These are phyloP conservation scores for Metrosideros polymorpha DNA, from an alignment of 441 rosid species.

Conservation along the genomic window DNA sequence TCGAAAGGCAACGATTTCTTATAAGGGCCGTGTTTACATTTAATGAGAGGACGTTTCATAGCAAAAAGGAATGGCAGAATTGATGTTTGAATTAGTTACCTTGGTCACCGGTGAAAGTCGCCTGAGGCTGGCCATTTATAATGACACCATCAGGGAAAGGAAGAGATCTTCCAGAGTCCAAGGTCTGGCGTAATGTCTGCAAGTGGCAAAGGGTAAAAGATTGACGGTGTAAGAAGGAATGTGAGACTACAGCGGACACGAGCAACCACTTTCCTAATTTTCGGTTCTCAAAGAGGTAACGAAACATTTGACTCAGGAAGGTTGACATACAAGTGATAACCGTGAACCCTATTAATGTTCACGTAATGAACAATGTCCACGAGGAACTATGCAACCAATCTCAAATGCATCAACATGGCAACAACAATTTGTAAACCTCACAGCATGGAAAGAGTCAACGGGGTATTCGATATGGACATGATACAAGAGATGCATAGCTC, in stretches of 20 bases:
- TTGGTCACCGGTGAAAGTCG: slow-evolving; percentile 64
- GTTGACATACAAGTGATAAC: not conserved
- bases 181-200: slow-evolving; percentile 41
- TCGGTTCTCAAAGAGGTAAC: not conserved
- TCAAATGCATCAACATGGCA: not conserved
- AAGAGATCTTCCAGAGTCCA: slow-evolving; percentile 70
- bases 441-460: not conserved
- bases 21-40: not conserved
- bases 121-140: slow-evolving; percentile 63
- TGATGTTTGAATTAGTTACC: slow-evolving; percentile 22
- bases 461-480: not conserved
- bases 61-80: not conserved
- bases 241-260: not conserved
- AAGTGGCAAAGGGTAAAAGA: not conserved
- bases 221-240: not conserved
- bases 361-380: not conserved
- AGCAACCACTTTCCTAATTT: not conserved
- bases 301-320: not conserved
- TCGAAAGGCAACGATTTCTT: not conserved
- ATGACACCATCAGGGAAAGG: slow-evolving; percentile 74
- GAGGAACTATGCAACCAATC: not conserved
- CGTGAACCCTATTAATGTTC: not conserved
- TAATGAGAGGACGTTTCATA: not conserved
- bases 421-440: not conserved
- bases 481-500: not conserved